Conservation (phyloP, 164 flowering plant species). For the Pachysandra terminalis region DNA sequence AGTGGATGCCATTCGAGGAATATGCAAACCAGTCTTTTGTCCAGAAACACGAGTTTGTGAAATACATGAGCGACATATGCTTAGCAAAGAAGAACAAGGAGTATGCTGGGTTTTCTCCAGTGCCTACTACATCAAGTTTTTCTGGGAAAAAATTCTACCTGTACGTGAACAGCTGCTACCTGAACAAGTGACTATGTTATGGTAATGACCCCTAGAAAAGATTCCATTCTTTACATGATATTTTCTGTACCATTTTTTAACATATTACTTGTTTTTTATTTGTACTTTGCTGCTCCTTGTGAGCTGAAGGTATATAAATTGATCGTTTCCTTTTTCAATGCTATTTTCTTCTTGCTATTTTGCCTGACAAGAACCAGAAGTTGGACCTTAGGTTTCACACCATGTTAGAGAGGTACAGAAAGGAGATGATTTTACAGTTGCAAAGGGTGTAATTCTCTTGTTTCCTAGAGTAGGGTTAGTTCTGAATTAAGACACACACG, state of each 20-base stretch:
- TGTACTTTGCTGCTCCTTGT: background rate
- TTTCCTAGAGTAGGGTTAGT: too few relatives aligned
- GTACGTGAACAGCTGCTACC: slow-evolving; percentile 29
- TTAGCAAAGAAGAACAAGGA: slow-evolving; percentile 33
- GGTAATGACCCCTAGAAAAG: slow-evolving; percentile 2
- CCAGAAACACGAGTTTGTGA: slow-evolving; percentile 30
- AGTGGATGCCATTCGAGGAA: slow-evolving; percentile 87
- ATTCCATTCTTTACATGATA: background rate
- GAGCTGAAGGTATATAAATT: too few relatives aligned
- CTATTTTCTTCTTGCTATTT: background rate
- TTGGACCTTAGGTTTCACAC: background rate
- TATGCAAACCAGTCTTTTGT: slow-evolving; percentile 50
- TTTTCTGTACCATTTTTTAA: background rate
- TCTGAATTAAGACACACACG: too few relatives aligned
- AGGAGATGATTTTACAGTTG: too few relatives aligned
- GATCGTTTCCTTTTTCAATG: too few relatives aligned
- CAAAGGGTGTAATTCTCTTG: too few relatives aligned
- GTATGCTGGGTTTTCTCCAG: slow-evolving; percentile 46
- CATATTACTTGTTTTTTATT: background rate
- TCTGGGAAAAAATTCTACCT: slow-evolving; percentile 24
- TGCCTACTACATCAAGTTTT: slow-evolving; percentile 20
- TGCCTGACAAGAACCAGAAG: background rate
- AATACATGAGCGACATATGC: slow-evolving; percentile 38
- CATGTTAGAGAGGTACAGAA: background rate
- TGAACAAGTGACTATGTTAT: background rate